phyloP scores from a whole-genome alignment of 2,329 filamentous ascomycete species.

The Reticulascus tulasneorum region DNA sequence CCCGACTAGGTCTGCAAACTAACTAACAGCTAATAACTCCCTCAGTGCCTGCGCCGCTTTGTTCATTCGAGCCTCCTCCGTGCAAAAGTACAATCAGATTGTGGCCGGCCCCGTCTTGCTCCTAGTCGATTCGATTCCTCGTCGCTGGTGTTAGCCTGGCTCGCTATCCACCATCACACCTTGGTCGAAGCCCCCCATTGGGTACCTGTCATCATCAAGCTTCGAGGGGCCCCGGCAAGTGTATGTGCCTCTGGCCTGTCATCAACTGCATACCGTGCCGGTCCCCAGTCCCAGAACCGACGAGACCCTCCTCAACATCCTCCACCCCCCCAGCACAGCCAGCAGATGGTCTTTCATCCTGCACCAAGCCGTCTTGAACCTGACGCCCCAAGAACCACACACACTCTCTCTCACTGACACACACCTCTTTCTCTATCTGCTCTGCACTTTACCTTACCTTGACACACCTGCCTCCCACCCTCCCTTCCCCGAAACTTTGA shows the following conservation, averaged over 20 bases:
- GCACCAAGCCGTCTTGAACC: slow-evolving; percentile 9
- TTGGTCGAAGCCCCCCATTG: slow-evolving; percentile 13
- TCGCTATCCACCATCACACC: too few species aligned
- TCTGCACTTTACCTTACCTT: slow-evolving; percentile 9
- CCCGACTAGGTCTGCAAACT: slow-evolving; percentile 1
- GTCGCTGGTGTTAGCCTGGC: too few species aligned
- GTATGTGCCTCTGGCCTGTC: slow-evolving; percentile 12
- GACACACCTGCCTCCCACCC: slow-evolving; percentile 2
- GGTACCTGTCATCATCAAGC: slow-evolving; percentile 17
- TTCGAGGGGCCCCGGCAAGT: slow-evolving; percentile 15
- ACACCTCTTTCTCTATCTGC: slow-evolving; percentile 10
- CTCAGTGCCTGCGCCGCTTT: slow-evolving; percentile 8
- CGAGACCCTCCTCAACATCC: slow-evolving; percentile 11
- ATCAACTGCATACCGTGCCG: slow-evolving; percentile 12
- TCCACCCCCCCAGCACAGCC: slow-evolving; percentile 6
- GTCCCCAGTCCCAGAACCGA: slow-evolving; percentile 9
- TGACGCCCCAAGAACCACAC: slow-evolving; percentile 11
- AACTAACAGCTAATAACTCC: slow-evolving; percentile 2
- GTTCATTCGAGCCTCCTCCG: slow-evolving; percentile 1
- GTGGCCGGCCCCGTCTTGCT: too few species aligned
- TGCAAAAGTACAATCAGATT: slow-evolving; percentile 1
- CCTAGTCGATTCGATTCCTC: too few species aligned
- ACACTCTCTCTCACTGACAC: slow-evolving; percentile 14
- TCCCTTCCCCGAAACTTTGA: slow-evolving; percentile 9
- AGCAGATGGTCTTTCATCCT: slow-evolving; percentile 1